Evolutionary conservation across 139 green algal genomes (phyloP), one percentile per base, ranked within the genome.

Genomic region (Micractinium sp.): DNA sequence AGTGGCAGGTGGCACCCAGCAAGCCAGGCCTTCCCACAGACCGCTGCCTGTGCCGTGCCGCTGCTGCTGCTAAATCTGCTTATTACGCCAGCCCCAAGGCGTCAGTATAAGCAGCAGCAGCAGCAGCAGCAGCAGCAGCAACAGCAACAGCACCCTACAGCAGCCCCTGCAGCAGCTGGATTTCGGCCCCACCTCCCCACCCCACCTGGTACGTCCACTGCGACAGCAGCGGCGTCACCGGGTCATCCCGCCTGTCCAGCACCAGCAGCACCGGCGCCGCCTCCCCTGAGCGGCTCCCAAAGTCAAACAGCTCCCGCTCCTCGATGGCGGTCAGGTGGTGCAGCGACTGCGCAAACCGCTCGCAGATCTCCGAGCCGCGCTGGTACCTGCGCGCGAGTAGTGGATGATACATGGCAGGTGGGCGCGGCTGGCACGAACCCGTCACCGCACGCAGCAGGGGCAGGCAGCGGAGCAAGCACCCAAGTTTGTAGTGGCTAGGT

Each of bases 181-280:
- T 47, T 1, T 5, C n/a, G 69, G 25, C n/a, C n/a, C n/a, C n/a
- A 71, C 69, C 27, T 3, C 69, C 25, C 33, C n/a, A n/a, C n/a
- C 41, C 25, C 33, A 87, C 83, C 87, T 97, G 94, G 86, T 96
- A 97, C 0, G 95, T 95, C 92, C 93, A 96, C 87, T 95, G 91
- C 27, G 69, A 87, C 4, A 99, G 95, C 76, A 99, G 93, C 4
- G 97, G 97, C 0, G 96, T 98, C 35, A 98, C 96, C 0, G 97
- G 97, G 90, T 99, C 97, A 71, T 98, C 96, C 39, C 91, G 88
- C 27, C 97, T 88, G 88, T 99, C 97, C 80, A 99, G 85, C 16
- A 99, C 85, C 67, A 99, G 92, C 85, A 99, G 89, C 35, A 98
- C 79, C 4, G 96, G 95, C 22, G 90, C 88, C 23, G 84, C 92